Evolutionary conservation across 2,329 filamentous ascomycete species (phyloP).

Genomic region (Trichoderma gracile): DNA sequence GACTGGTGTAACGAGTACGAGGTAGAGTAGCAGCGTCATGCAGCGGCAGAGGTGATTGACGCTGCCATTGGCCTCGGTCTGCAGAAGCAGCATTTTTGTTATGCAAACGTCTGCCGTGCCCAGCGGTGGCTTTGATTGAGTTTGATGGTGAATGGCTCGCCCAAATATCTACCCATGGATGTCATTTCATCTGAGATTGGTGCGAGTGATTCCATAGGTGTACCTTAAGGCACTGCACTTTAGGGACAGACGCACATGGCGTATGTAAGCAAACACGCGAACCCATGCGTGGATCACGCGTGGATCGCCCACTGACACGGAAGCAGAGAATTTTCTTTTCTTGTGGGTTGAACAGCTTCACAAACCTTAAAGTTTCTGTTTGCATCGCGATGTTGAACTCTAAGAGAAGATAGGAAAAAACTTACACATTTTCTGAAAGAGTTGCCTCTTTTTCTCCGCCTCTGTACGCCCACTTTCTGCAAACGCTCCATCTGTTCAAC

Average conservation of each 20-base stretch:
- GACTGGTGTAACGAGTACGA: too few species aligned
- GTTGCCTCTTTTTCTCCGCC: background rate
- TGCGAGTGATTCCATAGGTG: background rate
- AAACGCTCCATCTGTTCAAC: background rate
- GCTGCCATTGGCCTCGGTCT: background rate
- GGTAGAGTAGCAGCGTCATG: too few species aligned
- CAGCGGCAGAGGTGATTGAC: background rate
- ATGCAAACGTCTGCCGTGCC: too few species aligned
- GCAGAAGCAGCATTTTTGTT: background rate
- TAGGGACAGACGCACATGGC: background rate
- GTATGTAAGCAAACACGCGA: background rate
- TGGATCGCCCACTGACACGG: slow-evolving; percentile 7
- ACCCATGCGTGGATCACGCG: slow-evolving; percentile 15
- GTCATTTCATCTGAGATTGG: background rate
- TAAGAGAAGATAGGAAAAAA: too few species aligned
- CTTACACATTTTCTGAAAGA: too few species aligned
- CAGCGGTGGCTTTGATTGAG: too few species aligned
- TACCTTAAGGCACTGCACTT: too few species aligned
- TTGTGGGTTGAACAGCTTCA: background rate
- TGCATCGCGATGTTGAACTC: background rate
- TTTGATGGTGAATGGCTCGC: too few species aligned
- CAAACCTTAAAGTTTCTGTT: background rate
- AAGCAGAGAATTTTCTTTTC: background rate
- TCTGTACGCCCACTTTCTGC: too few species aligned
- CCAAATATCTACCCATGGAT: too few species aligned